A percentile compares a stretch with the other conserved stretches of the same genome.
phyloP scores from a whole-genome alignment of 2,329 filamentous ascomycete genomes.

The Venturiaceae sp. region DNA sequence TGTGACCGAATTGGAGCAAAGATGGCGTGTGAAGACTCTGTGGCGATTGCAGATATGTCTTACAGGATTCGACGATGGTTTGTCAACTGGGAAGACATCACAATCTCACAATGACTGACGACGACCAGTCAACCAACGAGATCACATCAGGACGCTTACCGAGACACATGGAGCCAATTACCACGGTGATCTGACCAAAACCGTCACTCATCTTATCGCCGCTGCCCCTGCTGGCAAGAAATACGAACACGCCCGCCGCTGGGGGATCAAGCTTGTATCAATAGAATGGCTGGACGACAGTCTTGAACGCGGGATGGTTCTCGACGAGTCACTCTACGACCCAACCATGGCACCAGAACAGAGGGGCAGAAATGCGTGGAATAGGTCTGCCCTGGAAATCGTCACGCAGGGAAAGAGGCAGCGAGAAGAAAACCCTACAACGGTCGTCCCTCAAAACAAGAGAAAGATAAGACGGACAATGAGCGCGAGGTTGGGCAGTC shows the following conservation, averaged over 20 bases:
- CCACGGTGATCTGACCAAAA: slow-evolving; percentile 76
- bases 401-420: background rate
- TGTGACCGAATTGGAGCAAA: slow-evolving; percentile 55
- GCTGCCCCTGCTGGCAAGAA: slow-evolving; percentile 74
- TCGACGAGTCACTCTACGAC: slow-evolving; percentile 81
- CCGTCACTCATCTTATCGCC: slow-evolving; percentile 82
- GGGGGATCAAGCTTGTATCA: slow-evolving; percentile 71
- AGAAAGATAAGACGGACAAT: slow-evolving; percentile 82
- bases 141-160: slow-evolving; percentile 59
- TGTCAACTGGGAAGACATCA: slow-evolving; percentile 37
- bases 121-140: slow-evolving; percentile 39
- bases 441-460: slow-evolving; percentile 45
- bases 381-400: background rate
- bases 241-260: slow-evolving; percentile 76
- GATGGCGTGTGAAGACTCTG: slow-evolving; percentile 56
- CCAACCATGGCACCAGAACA: slow-evolving; percentile 39
- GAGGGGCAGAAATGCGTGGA: slow-evolving; percentile 27
- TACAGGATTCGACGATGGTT: slow-evolving; percentile 50
- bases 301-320: slow-evolving; percentile 74
- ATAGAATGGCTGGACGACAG: slow-evolving; percentile 81
- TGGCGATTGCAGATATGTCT: slow-evolving; percentile 55
- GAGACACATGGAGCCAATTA: slow-evolving; percentile 69
- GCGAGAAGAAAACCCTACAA: slow-evolving; percentile 19
- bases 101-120: background rate
- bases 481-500: slow-evolving; percentile 70